A percentile compares a stretch with the other conserved stretches of the same genome.
These are phyloP conservation scores for Leishmania turanica DNA, from an alignment of 208 protist genomes.

Conservation along the genomic window DNA sequence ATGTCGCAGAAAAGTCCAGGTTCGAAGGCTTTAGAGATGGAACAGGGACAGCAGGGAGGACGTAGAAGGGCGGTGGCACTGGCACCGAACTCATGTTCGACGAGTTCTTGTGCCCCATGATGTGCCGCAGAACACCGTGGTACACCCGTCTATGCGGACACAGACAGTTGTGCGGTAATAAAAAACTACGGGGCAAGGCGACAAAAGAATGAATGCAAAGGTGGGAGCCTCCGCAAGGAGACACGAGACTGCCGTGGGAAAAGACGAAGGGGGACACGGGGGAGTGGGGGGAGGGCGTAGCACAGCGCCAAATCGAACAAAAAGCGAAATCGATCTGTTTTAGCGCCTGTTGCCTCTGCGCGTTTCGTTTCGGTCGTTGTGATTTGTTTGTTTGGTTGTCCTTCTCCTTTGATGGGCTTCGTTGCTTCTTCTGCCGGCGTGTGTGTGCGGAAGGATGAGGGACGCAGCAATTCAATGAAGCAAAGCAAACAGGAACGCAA, in stretches of 20 bases:
- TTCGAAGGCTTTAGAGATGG: slow-evolving; percentile 31
- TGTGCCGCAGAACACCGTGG: neutral
- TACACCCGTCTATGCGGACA: neutral
- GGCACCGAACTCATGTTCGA: neutral
- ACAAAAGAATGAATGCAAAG: neutral
- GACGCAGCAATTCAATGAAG: neutral
- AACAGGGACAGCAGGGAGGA: slow-evolving; percentile 19
- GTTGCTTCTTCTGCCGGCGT: too few relatives aligned
- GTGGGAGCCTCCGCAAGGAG: neutral
- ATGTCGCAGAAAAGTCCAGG: slow-evolving; percentile 25
- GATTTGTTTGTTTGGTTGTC: too few relatives aligned
- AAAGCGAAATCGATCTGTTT: neutral
- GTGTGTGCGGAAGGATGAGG: neutral
- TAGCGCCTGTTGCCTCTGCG: neutral
- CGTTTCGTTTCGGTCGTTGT: too few relatives aligned
- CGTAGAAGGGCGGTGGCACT: slow-evolving; percentile 16
- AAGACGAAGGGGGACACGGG: neutral
- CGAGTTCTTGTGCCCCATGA: slow-evolving; percentile 28
- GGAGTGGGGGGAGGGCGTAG: neutral
- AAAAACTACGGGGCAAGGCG: neutral
- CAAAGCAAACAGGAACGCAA: neutral
- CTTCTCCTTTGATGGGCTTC: too few relatives aligned
- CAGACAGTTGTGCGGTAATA: neutral
- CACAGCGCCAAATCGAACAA: neutral
- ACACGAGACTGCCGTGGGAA: neutral